Evolutionary conservation across 2,329 filamentous ascomycete genomes (phyloP).

Genomic region (Myotisia sp.): DNA sequence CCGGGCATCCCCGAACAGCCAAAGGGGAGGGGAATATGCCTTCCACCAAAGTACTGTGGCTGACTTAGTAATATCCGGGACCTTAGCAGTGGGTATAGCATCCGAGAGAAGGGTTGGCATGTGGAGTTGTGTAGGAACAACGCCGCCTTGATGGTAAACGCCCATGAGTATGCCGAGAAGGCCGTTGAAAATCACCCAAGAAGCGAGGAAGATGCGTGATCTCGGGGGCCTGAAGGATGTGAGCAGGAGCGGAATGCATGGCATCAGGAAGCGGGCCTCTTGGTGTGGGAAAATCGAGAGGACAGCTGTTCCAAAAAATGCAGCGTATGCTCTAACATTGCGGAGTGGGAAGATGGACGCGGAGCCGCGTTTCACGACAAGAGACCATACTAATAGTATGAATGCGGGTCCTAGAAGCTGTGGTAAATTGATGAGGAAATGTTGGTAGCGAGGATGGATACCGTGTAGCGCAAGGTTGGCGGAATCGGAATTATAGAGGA

Average conservation of each 20-base stretch:
- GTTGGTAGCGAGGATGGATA: slow-evolving; percentile 65
- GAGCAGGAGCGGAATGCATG: slow-evolving; percentile 37
- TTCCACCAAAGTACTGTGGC: slow-evolving; percentile 41
- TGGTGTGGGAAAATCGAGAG: slow-evolving; percentile 37
- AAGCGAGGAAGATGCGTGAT: slow-evolving; percentile 27
- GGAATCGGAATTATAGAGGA: slow-evolving; percentile 57
- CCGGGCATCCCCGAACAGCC: slow-evolving; percentile 31
- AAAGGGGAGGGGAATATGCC: slow-evolving; percentile 39
- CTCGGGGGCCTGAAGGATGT: slow-evolving; percentile 33
- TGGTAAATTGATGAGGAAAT: slow-evolving; percentile 56
- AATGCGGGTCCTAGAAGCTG: slow-evolving; percentile 58
- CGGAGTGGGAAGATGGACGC: slow-evolving; percentile 22
- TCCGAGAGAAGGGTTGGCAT: slow-evolving; percentile 27
- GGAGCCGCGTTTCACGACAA: slow-evolving; percentile 23
- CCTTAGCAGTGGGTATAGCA: slow-evolving; percentile 12
- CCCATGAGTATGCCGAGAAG: slow-evolving; percentile 37
- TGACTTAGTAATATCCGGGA: slow-evolving; percentile 6
- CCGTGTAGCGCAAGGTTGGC: slow-evolving; percentile 62
- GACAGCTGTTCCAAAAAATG: slow-evolving; percentile 30
- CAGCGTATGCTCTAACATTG: slow-evolving; percentile 30
- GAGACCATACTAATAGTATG: slow-evolving; percentile 34
- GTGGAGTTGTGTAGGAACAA: slow-evolving; percentile 36
- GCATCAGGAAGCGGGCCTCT: slow-evolving; percentile 40
- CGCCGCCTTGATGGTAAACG: slow-evolving; percentile 40
- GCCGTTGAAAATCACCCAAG: slow-evolving; percentile 38